Base-by-base conservation (phyloP, 257 asterid species). In the Nicotiana paniculata region DNA sequence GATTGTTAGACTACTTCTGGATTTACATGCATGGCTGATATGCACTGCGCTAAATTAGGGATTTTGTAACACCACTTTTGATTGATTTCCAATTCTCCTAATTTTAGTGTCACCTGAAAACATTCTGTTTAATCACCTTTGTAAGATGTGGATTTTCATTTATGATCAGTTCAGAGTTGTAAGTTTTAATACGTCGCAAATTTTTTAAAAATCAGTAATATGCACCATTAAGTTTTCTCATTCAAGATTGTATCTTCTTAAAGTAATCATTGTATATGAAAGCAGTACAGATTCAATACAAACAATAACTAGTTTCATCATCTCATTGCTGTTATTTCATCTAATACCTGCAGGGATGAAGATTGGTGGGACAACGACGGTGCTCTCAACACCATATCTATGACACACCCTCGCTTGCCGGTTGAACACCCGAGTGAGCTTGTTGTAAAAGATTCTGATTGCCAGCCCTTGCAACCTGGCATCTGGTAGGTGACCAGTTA, bases 301-400 rank as follows among this genome's bases (percentile, higher is more conserved):
- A 65, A 37, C 26, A 65, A 65, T 32, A 65, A 15, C 48, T 32
- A 1, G 12, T 65, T 26, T 32, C 74, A 65, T 65, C 5, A 24
- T 24, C 79, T 12, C 79, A 26, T 74, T 24, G 62, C 21, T 48
- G 6, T 74, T 48, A 26, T 48, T 6, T 74, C 37, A 72, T 72
- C 59, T 69, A n/a, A 43, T 69, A n/a, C 77, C 12, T 48, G 46
- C 81, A 96, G 99, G 89, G 98, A 96, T 86, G 96, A 96, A 81
- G 99, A 94, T 77, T 96, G 99, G 98, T 96, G 98, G 99, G 98
- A 94, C 83, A 96, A 94, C 59, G 98, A 96, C 35, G 99, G 99
- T 72, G 98, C 99, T 4, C 97, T 96, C 77, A 96, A 96, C 91
- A 96, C 97, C 51, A 91, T 94, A 85, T 94, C 98, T 39, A 96